These are phyloP conservation scores for Camelina sativa DNA, from an alignment of 345 rosid genomes.

Conservation along the genomic window DNA sequence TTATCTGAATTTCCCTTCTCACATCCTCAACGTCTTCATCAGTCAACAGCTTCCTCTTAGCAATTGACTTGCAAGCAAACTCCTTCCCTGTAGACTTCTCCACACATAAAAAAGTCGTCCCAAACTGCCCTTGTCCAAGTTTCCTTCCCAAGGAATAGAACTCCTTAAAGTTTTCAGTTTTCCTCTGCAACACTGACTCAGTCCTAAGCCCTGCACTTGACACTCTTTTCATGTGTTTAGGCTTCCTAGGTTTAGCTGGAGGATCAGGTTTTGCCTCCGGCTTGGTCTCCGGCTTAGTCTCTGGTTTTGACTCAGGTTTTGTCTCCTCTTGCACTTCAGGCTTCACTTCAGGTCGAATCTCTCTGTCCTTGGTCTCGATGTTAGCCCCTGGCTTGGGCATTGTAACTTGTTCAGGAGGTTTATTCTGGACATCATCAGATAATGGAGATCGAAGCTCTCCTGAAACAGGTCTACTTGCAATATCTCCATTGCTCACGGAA, in stretches of 20 bases:
- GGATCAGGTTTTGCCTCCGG: constrained; percentile 34
- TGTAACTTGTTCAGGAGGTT: constrained; percentile 75
- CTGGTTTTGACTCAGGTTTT: constrained; percentile 24
- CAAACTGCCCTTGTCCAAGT: constrained; percentile 92
- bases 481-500: constrained; percentile 53
- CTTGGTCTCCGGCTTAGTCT: constrained; percentile 38
- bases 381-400: constrained; percentile 47
- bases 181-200: constrained; percentile 73
- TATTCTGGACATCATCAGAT: constrained; percentile 53
- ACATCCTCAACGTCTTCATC: constrained; percentile 93
- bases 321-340: constrained; percentile 23
- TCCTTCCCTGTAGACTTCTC: constrained; percentile 71
- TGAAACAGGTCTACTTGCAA: constrained; percentile 47
- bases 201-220: constrained; percentile 74
- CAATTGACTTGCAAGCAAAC: constrained; percentile 87
- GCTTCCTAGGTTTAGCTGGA: constrained; percentile 54
- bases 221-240: constrained; percentile 63
- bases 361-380: constrained; percentile 15
- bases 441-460: constrained; percentile 48
- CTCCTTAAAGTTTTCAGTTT: constrained; percentile 75
- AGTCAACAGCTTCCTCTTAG: constrained; percentile 78
- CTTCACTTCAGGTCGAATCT: constrained; percentile 31
- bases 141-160: constrained; percentile 72
- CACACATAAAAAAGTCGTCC: constrained; percentile 75
- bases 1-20: constrained; percentile 84